Evolutionary conservation across 345 rosid species (phyloP), one percentile per base, ranked within the genome.

Genomic region (Syzygium oleosum): DNA sequence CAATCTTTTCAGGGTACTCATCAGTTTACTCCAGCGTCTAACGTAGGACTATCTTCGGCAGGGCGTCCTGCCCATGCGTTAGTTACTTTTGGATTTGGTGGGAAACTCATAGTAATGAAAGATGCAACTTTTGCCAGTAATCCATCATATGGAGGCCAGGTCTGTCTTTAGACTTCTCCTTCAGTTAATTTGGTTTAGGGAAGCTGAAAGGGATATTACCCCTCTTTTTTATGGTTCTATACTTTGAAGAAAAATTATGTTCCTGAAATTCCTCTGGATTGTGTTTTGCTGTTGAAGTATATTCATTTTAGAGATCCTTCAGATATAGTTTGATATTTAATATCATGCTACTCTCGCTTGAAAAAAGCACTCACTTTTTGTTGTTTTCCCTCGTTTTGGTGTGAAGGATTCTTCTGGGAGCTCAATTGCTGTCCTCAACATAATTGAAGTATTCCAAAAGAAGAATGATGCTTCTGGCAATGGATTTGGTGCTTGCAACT

Each of bases 11-110:
- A 92, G 90, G 88, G 88, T 84, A 91, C 89, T 90, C 94, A 93
- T 90, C 94, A 89, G 90, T 93, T 94, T 92, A 90, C 94, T 87
- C 92, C 90, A 93, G 92, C 93, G 86, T 91, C 94, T 85, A 88
- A 78, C 90, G 52, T 87, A 2, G 97, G 94, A 90, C 95, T 96
- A 91, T 95, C 99, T 78, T 90, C 99, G 86, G 98, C 96, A 90
- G 97, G 98, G 41, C 99, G 99, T 89, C 99, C 99, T 89, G 93
- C 98, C 52, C 98, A 97, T 93, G 95, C 97, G 46, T 91, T 97
- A 91, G 95, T 96, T 90, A 90, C 93, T 88, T 98, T 98, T 91
- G 99, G 99, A 38, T 98, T 98, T 93, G 99, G 99, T 84, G 99
- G 99, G 87, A 98, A 95, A 90, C 94, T 98, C 86, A 87, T 96